phyloP scores from a whole-genome alignment of 2,329 filamentous ascomycete species.

The Hirsutella thompsonii region DNA sequence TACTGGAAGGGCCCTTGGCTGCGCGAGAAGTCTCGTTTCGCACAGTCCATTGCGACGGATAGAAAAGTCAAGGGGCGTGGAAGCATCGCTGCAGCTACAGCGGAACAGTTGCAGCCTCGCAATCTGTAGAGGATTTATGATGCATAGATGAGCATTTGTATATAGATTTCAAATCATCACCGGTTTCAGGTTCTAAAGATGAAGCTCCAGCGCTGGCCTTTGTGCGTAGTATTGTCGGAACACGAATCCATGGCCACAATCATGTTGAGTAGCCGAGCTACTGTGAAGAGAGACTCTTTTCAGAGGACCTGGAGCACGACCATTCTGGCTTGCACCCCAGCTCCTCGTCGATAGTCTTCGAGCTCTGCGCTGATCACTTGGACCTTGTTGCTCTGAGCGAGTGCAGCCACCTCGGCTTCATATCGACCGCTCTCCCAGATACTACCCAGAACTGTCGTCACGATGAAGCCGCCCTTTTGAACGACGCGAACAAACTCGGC shows the following conservation, averaged over 20 bases:
- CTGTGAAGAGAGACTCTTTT: too few species aligned
- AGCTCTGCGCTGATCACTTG: conserved; percentile 15
- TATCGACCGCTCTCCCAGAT: conserved; percentile 37
- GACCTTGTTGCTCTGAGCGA: conserved; percentile 14
- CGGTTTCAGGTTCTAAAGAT: too few species aligned
- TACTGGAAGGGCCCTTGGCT: conserved; percentile 52
- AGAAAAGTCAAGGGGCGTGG: conserved; percentile 12
- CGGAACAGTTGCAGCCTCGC: too few species aligned
- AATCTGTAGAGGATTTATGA: too few species aligned
- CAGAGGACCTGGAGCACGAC: conserved; percentile 14
- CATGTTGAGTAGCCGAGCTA: too few species aligned
- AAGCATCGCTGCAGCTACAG: too few species aligned
- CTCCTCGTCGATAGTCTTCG: conserved; percentile 18
- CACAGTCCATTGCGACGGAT: conserved; percentile 43
- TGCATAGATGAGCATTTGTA: too few species aligned
- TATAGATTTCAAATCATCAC: too few species aligned
- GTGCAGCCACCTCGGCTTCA: conserved; percentile 26
- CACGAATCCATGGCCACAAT: too few species aligned
- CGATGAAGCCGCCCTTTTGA: conserved; percentile 31
- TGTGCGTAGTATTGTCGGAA: too few species aligned
- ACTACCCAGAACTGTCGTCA: conserved; percentile 35
- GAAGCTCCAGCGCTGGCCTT: too few species aligned
- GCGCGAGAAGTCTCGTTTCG: conserved; percentile 49
- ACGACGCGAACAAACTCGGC: conserved; percentile 35
- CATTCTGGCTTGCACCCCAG: conserved; percentile 17